Evolutionary conservation across 805 yeast species (phyloP).

Genomic region (Candida krabiensis): DNA sequence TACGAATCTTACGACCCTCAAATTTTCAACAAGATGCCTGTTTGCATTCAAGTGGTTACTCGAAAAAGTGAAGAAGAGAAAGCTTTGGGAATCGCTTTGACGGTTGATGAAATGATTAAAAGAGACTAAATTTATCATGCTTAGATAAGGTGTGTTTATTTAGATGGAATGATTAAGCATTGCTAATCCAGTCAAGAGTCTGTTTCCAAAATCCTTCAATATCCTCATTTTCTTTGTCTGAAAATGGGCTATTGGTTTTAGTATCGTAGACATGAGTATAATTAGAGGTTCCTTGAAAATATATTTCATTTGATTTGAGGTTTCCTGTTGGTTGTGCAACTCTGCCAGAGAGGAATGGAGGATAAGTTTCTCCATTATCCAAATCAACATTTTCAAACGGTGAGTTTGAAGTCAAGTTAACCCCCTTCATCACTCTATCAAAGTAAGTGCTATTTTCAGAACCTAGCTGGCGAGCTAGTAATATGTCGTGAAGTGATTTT

Average conservation of each 20-base stretch:
- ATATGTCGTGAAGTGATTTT: constrained; percentile 14
- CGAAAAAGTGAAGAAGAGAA: constrained; percentile 62
- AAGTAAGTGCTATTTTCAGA: constrained; percentile 9
- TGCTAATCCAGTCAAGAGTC: constrained; percentile 9
- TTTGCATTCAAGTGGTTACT: constrained; percentile 66
- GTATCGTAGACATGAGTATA: not conserved
- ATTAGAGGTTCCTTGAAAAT: not conserved
- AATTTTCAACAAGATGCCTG: constrained; percentile 59
- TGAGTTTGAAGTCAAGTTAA: not conserved
- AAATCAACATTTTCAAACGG: not conserved
- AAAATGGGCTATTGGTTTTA: not conserved
- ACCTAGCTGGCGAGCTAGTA: constrained; percentile 4
- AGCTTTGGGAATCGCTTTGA: constrained; percentile 25
- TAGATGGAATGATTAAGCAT: constrained; percentile 38
- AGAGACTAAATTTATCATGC: not conserved
- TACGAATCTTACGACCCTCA: constrained; percentile 45
- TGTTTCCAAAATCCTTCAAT: constrained; percentile 11
- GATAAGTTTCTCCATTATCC: no score
- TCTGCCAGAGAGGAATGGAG: not conserved
- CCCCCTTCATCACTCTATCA: constrained; percentile 11
- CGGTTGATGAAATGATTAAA: constrained; percentile 4
- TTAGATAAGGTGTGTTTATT: constrained; percentile 31
- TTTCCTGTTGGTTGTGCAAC: no score
- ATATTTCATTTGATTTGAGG: not conserved
- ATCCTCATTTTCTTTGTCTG: not conserved